phyloP scores from a whole-genome alignment of 2,329 filamentous ascomycete species.

The Diatrype stigma region DNA sequence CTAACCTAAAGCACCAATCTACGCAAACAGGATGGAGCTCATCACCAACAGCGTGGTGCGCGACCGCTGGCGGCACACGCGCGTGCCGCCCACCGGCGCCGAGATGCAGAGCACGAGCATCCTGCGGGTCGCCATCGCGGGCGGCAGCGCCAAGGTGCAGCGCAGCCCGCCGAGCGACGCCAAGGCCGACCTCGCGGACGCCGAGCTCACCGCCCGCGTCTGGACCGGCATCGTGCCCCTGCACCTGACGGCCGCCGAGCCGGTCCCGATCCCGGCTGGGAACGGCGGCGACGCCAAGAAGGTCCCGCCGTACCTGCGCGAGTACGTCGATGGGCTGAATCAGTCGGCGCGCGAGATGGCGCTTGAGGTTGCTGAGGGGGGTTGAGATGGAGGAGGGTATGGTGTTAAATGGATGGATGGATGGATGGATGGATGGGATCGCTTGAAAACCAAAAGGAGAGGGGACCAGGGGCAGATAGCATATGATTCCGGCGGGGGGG shows the following conservation, averaged over 20 bases:
- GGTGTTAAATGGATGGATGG: no score
- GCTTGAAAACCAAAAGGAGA: no score
- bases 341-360: no score
- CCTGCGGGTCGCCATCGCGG: constrained; percentile 62
- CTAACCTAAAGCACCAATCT: not conserved
- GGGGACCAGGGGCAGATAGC: no score
- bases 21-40: constrained; percentile 50
- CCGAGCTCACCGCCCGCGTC: constrained; percentile 34
- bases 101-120: constrained; percentile 75
- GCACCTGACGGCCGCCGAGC: constrained; percentile 59
- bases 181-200: constrained; percentile 42
- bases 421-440: no score
- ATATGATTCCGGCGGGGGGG: no score
- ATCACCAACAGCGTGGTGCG: constrained; percentile 73
- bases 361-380: no score
- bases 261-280: constrained; percentile 53
- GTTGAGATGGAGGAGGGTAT: no score
- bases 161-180: constrained; percentile 59
- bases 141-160: constrained; percentile 72
- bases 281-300: constrained; percentile 55
- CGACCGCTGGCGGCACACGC: constrained; percentile 63
- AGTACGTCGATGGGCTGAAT: constrained; percentile 26
- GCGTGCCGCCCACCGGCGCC: constrained; percentile 65
- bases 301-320: constrained; percentile 58
- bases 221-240: constrained; percentile 61